phyloP scores from a whole-genome alignment of 1,284 basidiomycete species.

The Pterulicium gracile region DNA sequence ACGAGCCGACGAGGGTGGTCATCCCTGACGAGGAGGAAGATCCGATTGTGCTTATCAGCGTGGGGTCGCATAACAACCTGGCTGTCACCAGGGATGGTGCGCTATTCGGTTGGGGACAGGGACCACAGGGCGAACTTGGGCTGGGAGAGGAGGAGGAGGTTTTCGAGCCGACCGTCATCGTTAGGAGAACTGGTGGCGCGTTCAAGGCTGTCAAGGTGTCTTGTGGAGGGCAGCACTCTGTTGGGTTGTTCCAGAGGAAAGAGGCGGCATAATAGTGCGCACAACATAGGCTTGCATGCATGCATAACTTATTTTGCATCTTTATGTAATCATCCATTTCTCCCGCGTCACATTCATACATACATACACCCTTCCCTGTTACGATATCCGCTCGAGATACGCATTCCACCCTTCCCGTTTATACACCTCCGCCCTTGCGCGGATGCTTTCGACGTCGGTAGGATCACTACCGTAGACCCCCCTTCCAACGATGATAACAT shows the following conservation, averaged over 20 bases:
- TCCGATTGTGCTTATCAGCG: conserved; percentile 64
- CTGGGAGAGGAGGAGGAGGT: conserved; percentile 45
- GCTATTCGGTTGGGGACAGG: conserved; percentile 82
- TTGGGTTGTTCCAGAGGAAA: conserved; percentile 59
- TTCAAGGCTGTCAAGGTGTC: conserved; percentile 51
- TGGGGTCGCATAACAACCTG: conserved; percentile 75
- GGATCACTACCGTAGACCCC: conserved; percentile 81
- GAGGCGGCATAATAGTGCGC: no score
- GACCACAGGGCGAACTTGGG: conserved; percentile 62
- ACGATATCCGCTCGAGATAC: conserved; percentile 45
- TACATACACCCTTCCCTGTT: neutral
- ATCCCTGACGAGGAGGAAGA: conserved; percentile 60
- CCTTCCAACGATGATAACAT: conserved; percentile 96
- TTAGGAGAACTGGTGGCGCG: conserved; percentile 55
- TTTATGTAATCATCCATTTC: no score
- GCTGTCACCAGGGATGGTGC: conserved; percentile 73
- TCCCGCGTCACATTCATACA: neutral
- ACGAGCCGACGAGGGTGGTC: conserved; percentile 51
- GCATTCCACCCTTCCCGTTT: conserved; percentile 86
- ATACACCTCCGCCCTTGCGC: conserved; percentile 75
- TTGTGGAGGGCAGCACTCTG: conserved; percentile 64
- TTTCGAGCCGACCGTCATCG: conserved; percentile 48
- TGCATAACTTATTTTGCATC: no score
- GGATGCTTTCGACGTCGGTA: conserved; percentile 40
- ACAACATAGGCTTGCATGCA: no score